These are phyloP conservation scores for Diospyros kaki DNA, from an alignment of 148 eudicot genomes.

Conservation along the genomic window DNA sequence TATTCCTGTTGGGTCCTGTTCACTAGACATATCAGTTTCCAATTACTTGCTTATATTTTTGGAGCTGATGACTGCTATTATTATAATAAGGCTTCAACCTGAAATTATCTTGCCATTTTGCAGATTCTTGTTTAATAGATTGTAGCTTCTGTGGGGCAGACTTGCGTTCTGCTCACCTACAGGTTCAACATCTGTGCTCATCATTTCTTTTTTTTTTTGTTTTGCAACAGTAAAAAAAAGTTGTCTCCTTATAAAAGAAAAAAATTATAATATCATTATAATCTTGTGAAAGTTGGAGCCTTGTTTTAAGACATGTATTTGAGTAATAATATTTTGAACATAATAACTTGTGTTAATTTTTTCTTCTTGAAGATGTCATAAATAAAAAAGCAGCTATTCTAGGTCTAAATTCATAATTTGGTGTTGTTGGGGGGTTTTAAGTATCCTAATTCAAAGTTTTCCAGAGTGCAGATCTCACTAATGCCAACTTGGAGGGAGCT, in stretches of 20 bases:
- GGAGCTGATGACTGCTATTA: conserved; percentile 5
- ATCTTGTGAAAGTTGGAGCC: too few species aligned
- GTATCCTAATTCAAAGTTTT: conserved; percentile 3
- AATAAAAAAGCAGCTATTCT: not conserved
- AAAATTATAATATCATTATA: too few species aligned
- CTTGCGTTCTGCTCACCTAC: conserved; percentile 87
- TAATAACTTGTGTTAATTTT: too few species aligned
- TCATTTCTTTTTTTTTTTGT: too few species aligned
- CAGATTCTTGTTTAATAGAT: conserved; percentile 88
- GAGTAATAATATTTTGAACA: too few species aligned
- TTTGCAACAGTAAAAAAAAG: too few species aligned
- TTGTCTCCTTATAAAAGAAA: too few species aligned
- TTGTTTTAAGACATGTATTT: too few species aligned
- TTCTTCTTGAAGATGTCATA: too few species aligned
- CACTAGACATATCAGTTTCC: not conserved
- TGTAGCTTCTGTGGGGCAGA: conserved; percentile 97
- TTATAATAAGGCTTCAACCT: not conserved
- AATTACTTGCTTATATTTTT: not conserved
- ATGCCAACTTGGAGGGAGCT: conserved; percentile 94
- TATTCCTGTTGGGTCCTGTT: not conserved
- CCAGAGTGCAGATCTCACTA: conserved; percentile 90
- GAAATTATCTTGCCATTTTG: conserved; percentile 14
- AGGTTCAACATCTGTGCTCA: conserved; percentile 40
- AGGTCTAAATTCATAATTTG: conserved; percentile 1
- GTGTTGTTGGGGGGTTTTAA: not conserved